Base-by-base conservation (phyloP, 2,329 filamentous ascomycete genomes). In the Dichotomopilus funicola region DNA sequence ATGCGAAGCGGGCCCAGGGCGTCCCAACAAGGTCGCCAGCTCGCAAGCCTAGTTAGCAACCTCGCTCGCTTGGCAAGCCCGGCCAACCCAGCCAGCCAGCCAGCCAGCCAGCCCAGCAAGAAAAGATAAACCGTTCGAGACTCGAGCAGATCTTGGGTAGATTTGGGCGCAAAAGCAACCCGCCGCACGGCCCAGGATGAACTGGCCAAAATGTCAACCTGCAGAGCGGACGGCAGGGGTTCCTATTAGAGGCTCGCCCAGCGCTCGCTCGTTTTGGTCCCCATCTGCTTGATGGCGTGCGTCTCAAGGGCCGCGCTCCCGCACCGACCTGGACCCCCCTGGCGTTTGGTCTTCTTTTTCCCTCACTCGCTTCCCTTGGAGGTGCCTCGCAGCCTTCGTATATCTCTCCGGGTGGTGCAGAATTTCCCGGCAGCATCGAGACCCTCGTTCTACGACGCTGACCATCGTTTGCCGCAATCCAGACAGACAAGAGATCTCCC, bases 121-220 rank as follows among this genome's bases (percentile, higher is more conserved):
- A 27, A 27, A 27, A 27, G 19, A 27, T 27, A 27, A 27, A 27
- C 19, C 19, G 19, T 27, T 27, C 19, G 19, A 27, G 19, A 27
- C 19, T 46, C 37, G 41, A 52, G 57, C 46, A 49, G 54, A 55
- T 59, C 57, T 61, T 59, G 59, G 60, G 56, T 59, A 55, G 51
- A 38, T 56, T 62, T 62, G 61, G 61, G 61, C 59, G 51, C 52
- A 55, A 59, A 57, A 57, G 51, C 56, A 54, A 58, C 19, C 48
- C 45, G 35, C 56, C 49, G 54, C 59, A 61, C 56, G 52, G 56
- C 54, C 53, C 42, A 54, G 48, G n/a, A 44, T 56, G 51, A 57
- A 42, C 37, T 38, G 12, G 51, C 59, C 55, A 59, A 61, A 59
- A 54, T 54, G 58, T 54, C 55, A 50, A 48, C 33, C 6, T 49